Conservation (phyloP, 2,329 filamentous ascomycete genomes). For the Sporothrix pseudoabietina region DNA sequence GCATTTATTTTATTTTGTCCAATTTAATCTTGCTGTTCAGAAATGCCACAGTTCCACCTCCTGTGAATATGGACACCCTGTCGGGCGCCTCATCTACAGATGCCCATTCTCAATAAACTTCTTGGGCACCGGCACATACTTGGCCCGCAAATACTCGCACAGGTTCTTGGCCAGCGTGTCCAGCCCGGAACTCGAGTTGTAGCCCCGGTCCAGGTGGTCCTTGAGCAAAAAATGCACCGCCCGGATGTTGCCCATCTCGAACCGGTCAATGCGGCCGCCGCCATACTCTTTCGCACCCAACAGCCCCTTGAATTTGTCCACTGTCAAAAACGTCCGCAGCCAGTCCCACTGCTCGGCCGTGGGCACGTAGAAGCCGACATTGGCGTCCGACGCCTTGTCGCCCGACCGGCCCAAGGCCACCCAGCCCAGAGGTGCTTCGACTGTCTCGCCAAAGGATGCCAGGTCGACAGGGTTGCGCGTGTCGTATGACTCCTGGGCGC, state of each 20-base stretch:
- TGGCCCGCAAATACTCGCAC: conserved; percentile 43
- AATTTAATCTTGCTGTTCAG: background rate
- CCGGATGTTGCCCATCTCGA: conserved; percentile 48
- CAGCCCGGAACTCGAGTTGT: conserved; percentile 52
- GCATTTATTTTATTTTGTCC: background rate
- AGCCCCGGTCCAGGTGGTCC: conserved; percentile 48
- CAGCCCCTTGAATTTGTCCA: conserved; percentile 43
- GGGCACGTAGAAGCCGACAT: conserved; percentile 44
- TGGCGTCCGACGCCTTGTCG: conserved; percentile 44
- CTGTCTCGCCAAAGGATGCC: conserved; percentile 20
- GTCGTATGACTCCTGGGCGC: conserved; percentile 27
- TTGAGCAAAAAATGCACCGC: conserved; percentile 44
- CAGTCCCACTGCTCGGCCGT: conserved; percentile 46
- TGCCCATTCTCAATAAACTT: conserved; percentile 29
- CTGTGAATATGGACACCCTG: background rate
- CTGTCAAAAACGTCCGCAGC: conserved; percentile 44
- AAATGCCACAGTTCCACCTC: background rate
- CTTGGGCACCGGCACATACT: conserved; percentile 28
- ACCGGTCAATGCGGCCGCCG: conserved; percentile 44
- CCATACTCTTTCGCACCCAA: conserved; percentile 49
- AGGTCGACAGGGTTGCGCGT: conserved; percentile 20
- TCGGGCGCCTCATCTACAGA: background rate
- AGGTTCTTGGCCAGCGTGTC: conserved; percentile 57
- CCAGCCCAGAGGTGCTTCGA: conserved; percentile 27
- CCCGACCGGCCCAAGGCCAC: conserved; percentile 37